phyloP scores from a whole-genome alignment of 208 protist species.

The Acanthamoeba castellanii region DNA sequence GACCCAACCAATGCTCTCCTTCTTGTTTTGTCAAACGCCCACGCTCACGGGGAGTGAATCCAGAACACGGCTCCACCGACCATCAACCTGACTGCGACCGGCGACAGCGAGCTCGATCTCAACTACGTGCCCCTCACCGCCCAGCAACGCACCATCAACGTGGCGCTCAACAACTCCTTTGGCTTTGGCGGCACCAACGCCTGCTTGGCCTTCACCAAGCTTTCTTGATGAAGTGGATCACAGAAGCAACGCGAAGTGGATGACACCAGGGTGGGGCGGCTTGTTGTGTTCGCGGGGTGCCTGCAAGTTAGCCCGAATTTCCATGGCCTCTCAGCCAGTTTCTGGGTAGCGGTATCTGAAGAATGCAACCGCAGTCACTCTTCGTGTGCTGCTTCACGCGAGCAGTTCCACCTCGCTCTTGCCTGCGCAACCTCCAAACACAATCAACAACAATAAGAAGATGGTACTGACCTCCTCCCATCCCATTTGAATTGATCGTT shows the following conservation, averaged over 20 bases:
- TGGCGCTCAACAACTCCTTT: slow-evolving; percentile 95
- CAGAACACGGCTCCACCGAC: slow-evolving; percentile 93
- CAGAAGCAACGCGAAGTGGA: too few relatives aligned
- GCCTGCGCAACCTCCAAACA: not conserved
- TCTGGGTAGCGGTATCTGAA: not conserved
- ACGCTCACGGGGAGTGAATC: not conserved
- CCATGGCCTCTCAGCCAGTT: not conserved
- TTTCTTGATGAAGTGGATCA: not conserved
- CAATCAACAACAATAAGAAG: not conserved
- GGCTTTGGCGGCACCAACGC: slow-evolving; percentile 97
- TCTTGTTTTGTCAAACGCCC: not conserved
- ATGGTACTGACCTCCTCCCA: not conserved
- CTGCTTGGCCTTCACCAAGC: slow-evolving; percentile 73
- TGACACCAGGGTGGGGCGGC: too few relatives aligned
- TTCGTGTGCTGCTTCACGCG: not conserved
- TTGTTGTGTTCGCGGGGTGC: too few relatives aligned
- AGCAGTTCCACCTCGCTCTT: not conserved
- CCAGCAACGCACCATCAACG: slow-evolving; percentile 83
- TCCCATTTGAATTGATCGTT: too few relatives aligned
- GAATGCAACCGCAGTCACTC: not conserved
- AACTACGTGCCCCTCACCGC: slow-evolving; percentile 64
- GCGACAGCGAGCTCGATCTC: slow-evolving; percentile 54
- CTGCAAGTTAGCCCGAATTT: not conserved
- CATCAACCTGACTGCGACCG: slow-evolving; percentile 91
- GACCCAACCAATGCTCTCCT: not conserved